Base-by-base conservation (phyloP, 805 yeast genomes). In the Yamadazyma tumulicola region DNA sequence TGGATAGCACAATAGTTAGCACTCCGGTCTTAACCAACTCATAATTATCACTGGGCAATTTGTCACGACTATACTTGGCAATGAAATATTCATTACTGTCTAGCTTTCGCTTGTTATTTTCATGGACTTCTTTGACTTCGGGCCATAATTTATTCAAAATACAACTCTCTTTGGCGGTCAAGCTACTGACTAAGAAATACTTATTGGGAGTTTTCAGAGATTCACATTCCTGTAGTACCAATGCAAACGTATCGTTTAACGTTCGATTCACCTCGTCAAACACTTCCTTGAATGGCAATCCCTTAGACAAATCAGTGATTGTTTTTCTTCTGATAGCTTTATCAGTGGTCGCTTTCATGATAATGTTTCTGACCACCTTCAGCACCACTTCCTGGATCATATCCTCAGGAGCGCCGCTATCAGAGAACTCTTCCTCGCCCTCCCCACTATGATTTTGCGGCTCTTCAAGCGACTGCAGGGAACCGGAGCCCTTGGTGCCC, bases 21-120 rank as follows among this genome's bases (percentile, higher is more conserved):
- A 67, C 23, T 7, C 73, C 71, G 2, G 48, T 44, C 34, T 55
- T 51, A 9, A 59, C 48, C 25, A 60, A 40, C 22, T 59, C 67
- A 6, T 29, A 26, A 36, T 57, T 55, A 14, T 51, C 49, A 16
- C 43, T 39, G 2, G 60, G 55, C 3, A 49, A 29, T 4, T 31
- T 31, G 1, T 45, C 28, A 26, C 55, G 42, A 8, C 32, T 33
- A 19, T 47, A 32, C 16, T 43, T 49, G 1, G 59, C 59, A 16
- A 61, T 27, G 30, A 57, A 55, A 38, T 41, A 54, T 29, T 49
- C 46, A 4, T 37, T 39, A n/a, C 47, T 49, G 14, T 31, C 34
- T 7, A 27, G 26, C 13, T 22, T 31, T 26, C 46, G 26, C 2
- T 36, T 37, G 12, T 45, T 41, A 19, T 35, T 29, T 9, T 32